Evolutionary conservation across 1,284 basidiomycete species (phyloP).

Genomic region (Fistulina hepatica): DNA sequence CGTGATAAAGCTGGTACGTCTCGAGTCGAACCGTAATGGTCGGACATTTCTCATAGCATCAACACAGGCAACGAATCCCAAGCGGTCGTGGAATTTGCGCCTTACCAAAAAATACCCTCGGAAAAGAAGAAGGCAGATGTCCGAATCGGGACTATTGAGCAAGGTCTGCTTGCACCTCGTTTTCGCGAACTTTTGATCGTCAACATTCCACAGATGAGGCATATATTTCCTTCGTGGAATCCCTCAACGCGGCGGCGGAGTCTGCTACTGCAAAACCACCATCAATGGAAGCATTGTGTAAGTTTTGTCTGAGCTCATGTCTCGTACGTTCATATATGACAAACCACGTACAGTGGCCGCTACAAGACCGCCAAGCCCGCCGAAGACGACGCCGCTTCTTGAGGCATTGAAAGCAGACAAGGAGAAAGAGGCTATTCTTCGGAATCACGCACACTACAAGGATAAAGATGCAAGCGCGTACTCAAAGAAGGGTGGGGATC

Average conservation of each 20-base stretch:
- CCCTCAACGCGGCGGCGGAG: conserved; percentile 44
- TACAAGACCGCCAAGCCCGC: conserved; percentile 41
- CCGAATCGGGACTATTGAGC: conserved; percentile 66
- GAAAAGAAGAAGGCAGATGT: conserved; percentile 66
- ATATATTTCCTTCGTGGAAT: conserved; percentile 71
- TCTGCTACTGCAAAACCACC: conserved; percentile 38
- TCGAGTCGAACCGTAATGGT: no score
- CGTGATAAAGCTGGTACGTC: conserved; percentile 80
- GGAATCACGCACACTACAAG: conserved; percentile 60
- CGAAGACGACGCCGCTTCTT: conserved; percentile 79
- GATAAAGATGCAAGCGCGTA: conserved; percentile 29
- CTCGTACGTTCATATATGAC: background rate
- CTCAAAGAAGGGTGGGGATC: conserved; percentile 35
- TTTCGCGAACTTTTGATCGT: conserved; percentile 1
- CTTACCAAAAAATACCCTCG: conserved; percentile 75
- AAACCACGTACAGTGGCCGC: conserved; percentile 41
- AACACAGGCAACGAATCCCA: conserved; percentile 71
- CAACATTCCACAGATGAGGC: conserved; percentile 49
- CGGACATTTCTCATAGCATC: no score
- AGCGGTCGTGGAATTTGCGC: conserved; percentile 90
- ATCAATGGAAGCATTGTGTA: conserved; percentile 54
- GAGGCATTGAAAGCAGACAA: conserved; percentile 80
- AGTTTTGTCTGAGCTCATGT: conserved; percentile 17
- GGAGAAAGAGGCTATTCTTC: conserved; percentile 58
- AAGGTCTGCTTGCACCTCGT: conserved; percentile 34